A percentile compares a stretch with the other conserved stretches of the same genome.
Evolutionary conservation across 176 grass and related monocot species (phyloP).

Genomic region (Triticum dicoccoides): DNA sequence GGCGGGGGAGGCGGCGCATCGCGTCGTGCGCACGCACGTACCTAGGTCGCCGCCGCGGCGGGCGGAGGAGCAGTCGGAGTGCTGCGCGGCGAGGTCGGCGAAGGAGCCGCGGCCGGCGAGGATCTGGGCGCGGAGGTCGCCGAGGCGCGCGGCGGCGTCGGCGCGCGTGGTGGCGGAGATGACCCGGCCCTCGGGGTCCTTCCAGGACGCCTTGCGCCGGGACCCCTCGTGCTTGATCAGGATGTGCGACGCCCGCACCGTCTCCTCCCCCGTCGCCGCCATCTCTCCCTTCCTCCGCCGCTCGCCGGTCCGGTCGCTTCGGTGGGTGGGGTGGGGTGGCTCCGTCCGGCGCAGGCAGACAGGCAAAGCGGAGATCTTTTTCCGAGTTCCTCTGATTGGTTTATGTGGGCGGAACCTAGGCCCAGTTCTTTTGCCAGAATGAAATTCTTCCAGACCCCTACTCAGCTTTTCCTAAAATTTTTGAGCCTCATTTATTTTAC

Average conservation of each 20-base stretch:
- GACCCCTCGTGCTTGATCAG: constrained; percentile 84
- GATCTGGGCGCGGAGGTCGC: constrained; percentile 47
- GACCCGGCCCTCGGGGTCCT: constrained; percentile 66
- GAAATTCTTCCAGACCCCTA: too few relatives aligned
- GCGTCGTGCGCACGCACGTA: not conserved
- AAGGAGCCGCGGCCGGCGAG: constrained; percentile 44
- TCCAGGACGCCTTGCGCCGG: constrained; percentile 75
- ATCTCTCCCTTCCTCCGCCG: not conserved
- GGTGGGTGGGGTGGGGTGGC: not conserved
- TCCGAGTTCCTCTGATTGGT: not conserved
- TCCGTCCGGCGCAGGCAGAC: not conserved
- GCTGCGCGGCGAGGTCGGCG: constrained; percentile 55
- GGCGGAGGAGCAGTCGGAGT: constrained; percentile 79
- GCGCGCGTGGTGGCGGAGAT: constrained; percentile 48
- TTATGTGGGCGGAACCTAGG: not conserved
- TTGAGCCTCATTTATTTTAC: too few relatives aligned
- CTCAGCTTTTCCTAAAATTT: too few relatives aligned
- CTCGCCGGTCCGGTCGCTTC: not conserved
- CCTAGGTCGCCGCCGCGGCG: constrained; percentile 68
- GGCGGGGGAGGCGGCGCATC: not conserved
- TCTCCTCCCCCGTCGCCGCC: constrained; percentile 17
- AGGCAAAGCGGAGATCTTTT: not conserved
- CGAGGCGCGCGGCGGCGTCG: constrained; percentile 46
- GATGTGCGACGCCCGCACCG: constrained; percentile 78
- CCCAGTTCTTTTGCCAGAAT: too few relatives aligned